Base-by-base conservation (phyloP, 768 basidiomycete species). In the Auricularia cornea region DNA sequence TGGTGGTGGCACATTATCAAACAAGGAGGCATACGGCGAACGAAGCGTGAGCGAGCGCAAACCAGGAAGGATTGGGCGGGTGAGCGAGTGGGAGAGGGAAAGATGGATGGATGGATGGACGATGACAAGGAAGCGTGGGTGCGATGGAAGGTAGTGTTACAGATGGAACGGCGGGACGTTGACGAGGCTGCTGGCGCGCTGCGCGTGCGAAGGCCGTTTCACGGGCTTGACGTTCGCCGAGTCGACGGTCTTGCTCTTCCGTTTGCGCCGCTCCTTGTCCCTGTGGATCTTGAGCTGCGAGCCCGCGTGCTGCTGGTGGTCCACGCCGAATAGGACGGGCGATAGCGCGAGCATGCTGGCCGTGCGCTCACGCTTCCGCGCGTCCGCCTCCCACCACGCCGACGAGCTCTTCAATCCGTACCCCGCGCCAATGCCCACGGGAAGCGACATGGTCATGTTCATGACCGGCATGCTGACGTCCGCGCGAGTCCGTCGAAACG, bases 401-500 rank as follows among this genome's bases (percentile, higher is more conserved):
- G 59, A 35, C 33, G 59, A 33, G 35, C 28, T 60, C 26, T 60
- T 28, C 14, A 60, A 31, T 30, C 33, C 59, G 59, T 14, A 32
- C 5, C 32, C 30, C 30, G 18, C 18, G 35, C n/a, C 32, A n/a
- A 60, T 14, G n/a, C 59, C 35, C 2, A 60, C 59, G 5, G 40
- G 59, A 6, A 60, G 28, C 31, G 54, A 57, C 28, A 57, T 28
- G 6, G 54, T 57, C 54, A 57, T 52, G 48, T 52, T 28, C n/a
- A 52, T 28, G 20, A 14, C 11, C 30, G 59, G 32, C 32, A 38
- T 26, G 32, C 18, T 26, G 28, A 31, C 35, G 35, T 44, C 70
- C 63, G 78, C 78, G 48, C 84, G 79, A 5, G 84, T 85, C 56
- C 86, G 83, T 32, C 88, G 82, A 78, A 90, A 90, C 14, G 89